These are phyloP conservation scores for Penicillium fuscoglaucum DNA, from an alignment of 2,329 filamentous ascomycete species.

Conservation along the genomic window DNA sequence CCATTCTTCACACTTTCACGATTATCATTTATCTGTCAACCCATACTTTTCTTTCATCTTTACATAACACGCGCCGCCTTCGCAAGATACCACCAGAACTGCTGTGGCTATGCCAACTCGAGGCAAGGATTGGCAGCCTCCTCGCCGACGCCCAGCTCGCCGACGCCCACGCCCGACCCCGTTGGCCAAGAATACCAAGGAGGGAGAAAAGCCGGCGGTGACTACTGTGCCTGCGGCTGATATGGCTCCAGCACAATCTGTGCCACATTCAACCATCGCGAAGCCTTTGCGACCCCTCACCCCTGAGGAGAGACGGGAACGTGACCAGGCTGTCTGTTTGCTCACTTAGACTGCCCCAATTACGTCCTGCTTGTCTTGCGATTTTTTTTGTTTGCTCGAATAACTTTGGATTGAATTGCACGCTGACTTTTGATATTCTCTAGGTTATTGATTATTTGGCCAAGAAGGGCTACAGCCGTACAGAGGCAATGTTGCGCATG, in stretches of 20 bases:
- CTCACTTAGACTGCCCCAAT: not conserved
- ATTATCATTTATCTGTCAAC: not conserved
- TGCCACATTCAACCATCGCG: not conserved
- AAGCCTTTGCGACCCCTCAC: not conserved
- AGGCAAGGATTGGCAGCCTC: not conserved
- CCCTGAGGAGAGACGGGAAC: not conserved
- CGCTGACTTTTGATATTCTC: slow-evolving; percentile 7
- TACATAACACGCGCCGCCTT: not conserved
- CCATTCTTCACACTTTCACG: not conserved
- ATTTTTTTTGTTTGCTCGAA: slow-evolving; percentile 1
- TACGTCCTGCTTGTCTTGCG: not conserved
- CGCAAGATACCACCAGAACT: not conserved
- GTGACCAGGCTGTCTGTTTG: not conserved
- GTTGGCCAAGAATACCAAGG: not conserved
- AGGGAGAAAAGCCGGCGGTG: not conserved
- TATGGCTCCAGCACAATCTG: not conserved
- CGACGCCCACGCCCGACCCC: not conserved
- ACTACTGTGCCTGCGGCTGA: not conserved
- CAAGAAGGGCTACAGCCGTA: slow-evolving; percentile 91
- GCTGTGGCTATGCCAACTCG: not conserved
- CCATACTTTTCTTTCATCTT: not conserved
- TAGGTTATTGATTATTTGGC: slow-evolving; percentile 91
- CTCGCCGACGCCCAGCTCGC: not conserved
- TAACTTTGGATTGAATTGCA: not conserved
- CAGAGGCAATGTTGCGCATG: slow-evolving; percentile 86